Base-by-base conservation (phyloP, 2,329 filamentous ascomycete genomes). In the Claviceps quebecensis region DNA sequence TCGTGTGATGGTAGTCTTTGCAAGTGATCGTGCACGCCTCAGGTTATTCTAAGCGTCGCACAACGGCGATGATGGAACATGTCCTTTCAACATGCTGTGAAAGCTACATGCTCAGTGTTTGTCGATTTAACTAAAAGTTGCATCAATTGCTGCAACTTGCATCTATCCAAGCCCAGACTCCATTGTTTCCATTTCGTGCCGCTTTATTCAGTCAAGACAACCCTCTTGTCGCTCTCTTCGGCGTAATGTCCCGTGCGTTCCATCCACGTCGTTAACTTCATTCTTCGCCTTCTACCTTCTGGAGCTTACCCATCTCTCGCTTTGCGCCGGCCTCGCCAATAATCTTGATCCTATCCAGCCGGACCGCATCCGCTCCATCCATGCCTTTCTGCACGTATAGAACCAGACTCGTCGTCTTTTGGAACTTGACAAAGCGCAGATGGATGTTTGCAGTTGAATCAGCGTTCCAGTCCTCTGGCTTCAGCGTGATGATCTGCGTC, bases 381-480 rank as follows among this genome's bases (percentile, higher is more conserved):
- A 91, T 86, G 2, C 89, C 90, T 64, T 94, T 84, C 50, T 86
- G 86, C 37, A 98, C 83, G 66, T 96, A 98, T 11, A 98, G 60
- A 17, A 95, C 84, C 60, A 98, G 64, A 55, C 83, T 93, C 54
- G 81, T 85, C 50, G 96, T 86, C 63, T 89, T 94, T 71, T 97
- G 93, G 74, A 97, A 98, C 72, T 96, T 96, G 69, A 98, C 93
- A 63, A 91, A 96, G 14, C 90, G 86, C 60, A 97, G 71, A 45
- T 77, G 70, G 50, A 91, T 70, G 60, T 75, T 86, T 14, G 81
- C 84, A 8, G 87, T 91, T 49, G 82, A 84, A 14, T 86, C 80
- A 45, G 76, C 72, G 66, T 89, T 86, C 91, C 93, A 98, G 62
- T 95, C 87, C 49, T 77, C 75, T 45, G 82, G 73, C 55, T 76